A percentile compares a stretch with the other conserved stretches of the same genome.
These are phyloP conservation scores for Thamnidium elegans DNA, from an alignment of 192 early-diverging fungal genomes.

Conservation along the genomic window DNA sequence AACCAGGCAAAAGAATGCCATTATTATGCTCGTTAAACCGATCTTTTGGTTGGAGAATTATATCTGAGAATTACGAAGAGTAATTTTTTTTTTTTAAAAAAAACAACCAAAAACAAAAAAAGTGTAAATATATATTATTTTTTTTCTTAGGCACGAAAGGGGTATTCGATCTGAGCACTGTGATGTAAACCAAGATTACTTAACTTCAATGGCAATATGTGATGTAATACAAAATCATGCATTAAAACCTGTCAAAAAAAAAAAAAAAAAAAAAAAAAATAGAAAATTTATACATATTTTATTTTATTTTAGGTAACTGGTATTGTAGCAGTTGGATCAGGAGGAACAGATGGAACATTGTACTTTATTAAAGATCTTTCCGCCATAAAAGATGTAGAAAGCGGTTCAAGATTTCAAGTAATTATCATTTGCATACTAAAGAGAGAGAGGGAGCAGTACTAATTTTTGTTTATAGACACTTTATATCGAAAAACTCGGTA, in stretches of 20 bases:
- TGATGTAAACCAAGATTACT: constrained; percentile 6
- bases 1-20: constrained; percentile 3
- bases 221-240: not conserved
- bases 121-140: not conserved
- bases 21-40: not conserved
- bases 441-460: too few relatives aligned
- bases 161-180: constrained; percentile 14
- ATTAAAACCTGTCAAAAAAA: not conserved
- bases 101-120: not conserved
- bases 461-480: not conserved
- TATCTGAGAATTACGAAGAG: constrained; percentile 8
- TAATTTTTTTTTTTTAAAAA: not conserved
- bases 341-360: not conserved
- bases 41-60: constrained; percentile 8
- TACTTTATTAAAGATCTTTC: constrained; percentile 25
- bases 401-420: constrained; percentile 18
- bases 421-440: not conserved
- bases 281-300: not conserved
- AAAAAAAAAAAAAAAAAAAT: too few relatives aligned
- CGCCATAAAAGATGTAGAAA: not conserved
- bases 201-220: constrained; percentile 17
- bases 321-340: constrained; percentile 15
- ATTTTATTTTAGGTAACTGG: not conserved
- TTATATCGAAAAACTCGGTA: constrained; percentile 2
- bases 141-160: not conserved